Evolutionary conservation across 2,329 filamentous ascomycete species (phyloP), one percentile per base, ranked within the genome.

Genomic region (Alternaria brassicae): DNA sequence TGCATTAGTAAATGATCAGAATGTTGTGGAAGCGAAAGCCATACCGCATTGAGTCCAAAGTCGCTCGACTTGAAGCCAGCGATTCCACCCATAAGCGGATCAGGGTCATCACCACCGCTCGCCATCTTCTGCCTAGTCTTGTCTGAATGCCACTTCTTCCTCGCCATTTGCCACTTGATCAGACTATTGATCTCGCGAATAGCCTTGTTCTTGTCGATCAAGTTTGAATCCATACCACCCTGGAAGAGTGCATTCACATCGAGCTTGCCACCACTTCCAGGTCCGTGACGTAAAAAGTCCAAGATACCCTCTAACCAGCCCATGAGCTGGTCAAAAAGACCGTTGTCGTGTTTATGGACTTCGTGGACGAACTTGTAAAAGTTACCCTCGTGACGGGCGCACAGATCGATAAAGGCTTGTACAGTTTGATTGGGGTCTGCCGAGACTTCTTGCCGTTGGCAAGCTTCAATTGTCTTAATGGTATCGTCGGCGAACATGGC

Each of bases 101-200:
- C 81, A 9, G 76, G 75, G 36, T 82, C 81, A 6, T 83, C 83
- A 6, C 76, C 83, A 3, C 88, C 93, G 2, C 92, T 93, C 0
- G 95, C 95, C 95, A 99, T 98, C 84, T 99, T 99, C 81, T 98
- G 95, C 53, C 93, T 84, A 8, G 95, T 99, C 84, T 99, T 99
- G 80, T 96, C 92, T 61, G 94, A 89, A 76, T 99, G 95, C 95
- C 95, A 99, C 80, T 94, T 94, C 84, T 99, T 98, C 55, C 95
- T 85, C 40, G 92, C 91, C 75, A 93, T 92, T 78, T 99, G 95
- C 95, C 95, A 99, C 47, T 89, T 84, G 68, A 99, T 95, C 49
- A 99, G 83, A 28, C 85, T 82, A 72, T 98, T 88, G 72, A 98
- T 93, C 80, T 99, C 95, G 3, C 80, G 80, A 8, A 93, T 87